Evolutionary conservation across 176 grass and related monocot genomes (phyloP).

Genomic region (Eragrostis curvula): DNA sequence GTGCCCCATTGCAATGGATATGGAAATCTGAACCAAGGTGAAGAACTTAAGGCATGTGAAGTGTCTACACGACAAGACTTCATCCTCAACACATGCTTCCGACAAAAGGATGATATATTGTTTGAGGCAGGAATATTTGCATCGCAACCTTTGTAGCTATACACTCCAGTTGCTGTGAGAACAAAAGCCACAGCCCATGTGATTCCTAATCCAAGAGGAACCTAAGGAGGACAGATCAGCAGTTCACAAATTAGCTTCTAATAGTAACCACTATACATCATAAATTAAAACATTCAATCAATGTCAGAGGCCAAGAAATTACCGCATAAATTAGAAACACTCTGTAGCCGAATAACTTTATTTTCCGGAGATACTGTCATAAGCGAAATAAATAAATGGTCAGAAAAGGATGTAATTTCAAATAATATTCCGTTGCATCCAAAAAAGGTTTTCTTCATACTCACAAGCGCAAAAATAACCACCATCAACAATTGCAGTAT

Average conservation of each 20-base stretch:
- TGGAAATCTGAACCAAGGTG: slow-evolving; percentile 96
- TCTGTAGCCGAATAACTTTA: slow-evolving; percentile 91
- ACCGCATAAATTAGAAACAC: slow-evolving; percentile 95
- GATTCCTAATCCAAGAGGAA: slow-evolving; percentile 89
- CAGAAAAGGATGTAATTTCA: background rate
- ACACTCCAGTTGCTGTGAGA: slow-evolving; percentile 83
- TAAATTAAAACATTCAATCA: slow-evolving; percentile 14
- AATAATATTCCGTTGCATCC: background rate
- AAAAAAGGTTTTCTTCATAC: slow-evolving; percentile 49
- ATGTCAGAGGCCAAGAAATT: slow-evolving; percentile 25
- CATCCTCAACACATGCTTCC: slow-evolving; percentile 84
- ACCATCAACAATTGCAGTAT: slow-evolving; percentile 80
- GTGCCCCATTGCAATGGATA: slow-evolving; percentile 98
- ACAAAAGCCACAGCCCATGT: slow-evolving; percentile 91
- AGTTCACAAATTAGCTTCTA: slow-evolving; percentile 35
- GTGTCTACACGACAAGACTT: slow-evolving; percentile 87
- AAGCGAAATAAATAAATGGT: slow-evolving; percentile 42
- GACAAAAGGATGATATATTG: slow-evolving; percentile 82
- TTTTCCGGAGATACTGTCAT: slow-evolving; percentile 91
- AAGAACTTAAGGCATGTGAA: slow-evolving; percentile 79
- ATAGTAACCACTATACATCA: slow-evolving; percentile 30
- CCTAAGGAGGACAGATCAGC: slow-evolving; percentile 50
- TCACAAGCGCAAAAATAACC: slow-evolving; percentile 93
- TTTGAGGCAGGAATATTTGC: slow-evolving; percentile 87
- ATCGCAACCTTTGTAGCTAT: slow-evolving; percentile 89